Evolutionary conservation across 192 early-diverging fungal species (phyloP).

Genomic region (Backusella luteola): DNA sequence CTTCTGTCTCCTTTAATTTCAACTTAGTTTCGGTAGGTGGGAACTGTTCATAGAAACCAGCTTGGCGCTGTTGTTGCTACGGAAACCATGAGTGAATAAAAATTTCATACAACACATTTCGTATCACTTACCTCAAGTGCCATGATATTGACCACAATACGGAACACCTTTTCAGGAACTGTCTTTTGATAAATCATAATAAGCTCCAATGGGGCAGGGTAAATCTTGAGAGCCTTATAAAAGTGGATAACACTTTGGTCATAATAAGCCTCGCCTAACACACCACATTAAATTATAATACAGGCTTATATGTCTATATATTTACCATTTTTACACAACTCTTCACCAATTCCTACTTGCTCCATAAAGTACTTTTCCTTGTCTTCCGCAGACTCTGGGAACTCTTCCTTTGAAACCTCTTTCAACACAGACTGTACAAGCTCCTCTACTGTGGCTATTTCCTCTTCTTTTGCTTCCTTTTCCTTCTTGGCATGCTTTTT

Average conservation of each 20-base stretch:
- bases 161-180: constrained; percentile 83
- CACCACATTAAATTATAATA: not conserved
- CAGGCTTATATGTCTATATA: not conserved
- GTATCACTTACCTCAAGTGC: constrained; percentile 66
- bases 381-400: constrained; percentile 77
- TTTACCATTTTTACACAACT: constrained; percentile 69
- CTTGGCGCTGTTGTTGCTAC: constrained; percentile 66
- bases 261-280: constrained; percentile 53
- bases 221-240: constrained; percentile 91
- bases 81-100: not conserved
- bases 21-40: constrained; percentile 75
- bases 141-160: constrained; percentile 88
- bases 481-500: constrained; percentile 62
- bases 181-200: constrained; percentile 96
- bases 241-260: constrained; percentile 81
- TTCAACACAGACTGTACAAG: constrained; percentile 59
- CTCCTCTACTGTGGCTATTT: constrained; percentile 37
- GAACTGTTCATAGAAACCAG: constrained; percentile 81
- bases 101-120: not conserved
- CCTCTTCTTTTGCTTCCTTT: constrained; percentile 40
- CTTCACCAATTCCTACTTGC: constrained; percentile 84
- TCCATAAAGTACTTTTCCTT: constrained; percentile 90
- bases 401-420: constrained; percentile 62
- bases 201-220: constrained; percentile 91
- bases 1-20: constrained; percentile 57